Evolutionary conservation across 2,329 filamentous ascomycete genomes (phyloP).

Genomic region (Colletotrichum sp.): DNA sequence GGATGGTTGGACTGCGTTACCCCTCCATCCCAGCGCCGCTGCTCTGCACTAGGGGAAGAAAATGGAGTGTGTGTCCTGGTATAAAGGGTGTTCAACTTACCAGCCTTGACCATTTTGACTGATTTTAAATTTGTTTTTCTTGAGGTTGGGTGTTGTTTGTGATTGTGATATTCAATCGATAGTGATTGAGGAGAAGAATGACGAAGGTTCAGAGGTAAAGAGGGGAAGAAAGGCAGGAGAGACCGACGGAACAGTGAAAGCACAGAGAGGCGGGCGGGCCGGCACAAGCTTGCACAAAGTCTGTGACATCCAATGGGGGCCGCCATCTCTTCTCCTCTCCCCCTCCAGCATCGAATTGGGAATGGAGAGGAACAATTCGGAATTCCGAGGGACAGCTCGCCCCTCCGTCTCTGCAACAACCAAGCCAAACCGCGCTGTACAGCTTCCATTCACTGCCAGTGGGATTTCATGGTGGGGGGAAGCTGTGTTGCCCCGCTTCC

Average conservation of each 20-base stretch:
- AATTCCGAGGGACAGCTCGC: slow-evolving; percentile 19
- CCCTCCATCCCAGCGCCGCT: slow-evolving; percentile 23
- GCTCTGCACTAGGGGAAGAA: slow-evolving; percentile 10
- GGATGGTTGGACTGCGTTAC: slow-evolving; percentile 29
- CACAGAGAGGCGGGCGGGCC: background rate
- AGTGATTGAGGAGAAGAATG: slow-evolving; percentile 6
- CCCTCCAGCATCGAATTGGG: background rate
- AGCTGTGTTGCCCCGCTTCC: slow-evolving; percentile 8
- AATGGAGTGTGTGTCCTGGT: slow-evolving; percentile 25
- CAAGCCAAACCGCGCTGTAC: background rate
- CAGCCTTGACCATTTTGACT: slow-evolving; percentile 98
- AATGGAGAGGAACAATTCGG: background rate
- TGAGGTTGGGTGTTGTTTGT: background rate
- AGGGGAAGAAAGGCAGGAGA: slow-evolving; percentile 11
- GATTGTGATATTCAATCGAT: background rate
- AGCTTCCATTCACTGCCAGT: background rate
- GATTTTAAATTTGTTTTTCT: slow-evolving; percentile 38
- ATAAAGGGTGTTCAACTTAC: slow-evolving; percentile 60
- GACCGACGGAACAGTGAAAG: background rate
- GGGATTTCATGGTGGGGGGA: slow-evolving; percentile 4
- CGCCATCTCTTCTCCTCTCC: background rate
- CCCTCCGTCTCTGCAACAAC: background rate
- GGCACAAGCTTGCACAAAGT: slow-evolving; percentile 16
- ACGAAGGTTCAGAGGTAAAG: slow-evolving; percentile 11
- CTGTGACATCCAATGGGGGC: slow-evolving; percentile 1